Percentiles rank a stretch among this genome's conserved stretches.
Evolutionary conservation across 352 stramenopile genomes (phyloP).

Genomic region (Achlya hypogyna): DNA sequence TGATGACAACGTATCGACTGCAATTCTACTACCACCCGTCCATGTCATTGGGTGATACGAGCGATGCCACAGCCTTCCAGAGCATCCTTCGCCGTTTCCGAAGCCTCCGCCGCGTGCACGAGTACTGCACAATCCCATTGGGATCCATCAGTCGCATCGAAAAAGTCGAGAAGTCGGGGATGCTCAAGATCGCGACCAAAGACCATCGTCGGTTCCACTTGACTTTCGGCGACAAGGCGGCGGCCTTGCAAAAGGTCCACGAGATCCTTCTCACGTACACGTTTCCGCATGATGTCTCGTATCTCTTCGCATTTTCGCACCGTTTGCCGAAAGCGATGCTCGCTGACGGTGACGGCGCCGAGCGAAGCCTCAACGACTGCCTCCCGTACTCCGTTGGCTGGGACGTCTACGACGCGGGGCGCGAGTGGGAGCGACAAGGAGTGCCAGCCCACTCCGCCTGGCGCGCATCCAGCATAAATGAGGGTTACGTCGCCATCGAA

Average conservation of each 20-base stretch:
- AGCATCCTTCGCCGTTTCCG: constrained; percentile 38
- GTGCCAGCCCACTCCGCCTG: constrained; percentile 59
- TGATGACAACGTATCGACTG: constrained; percentile 82
- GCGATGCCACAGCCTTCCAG: constrained; percentile 51
- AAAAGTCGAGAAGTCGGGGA: constrained; percentile 50
- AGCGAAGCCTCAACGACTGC: constrained; percentile 24
- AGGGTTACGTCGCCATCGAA: constrained; percentile 73
- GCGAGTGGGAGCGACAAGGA: constrained; percentile 67
- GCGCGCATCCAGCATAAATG: constrained; percentile 51
- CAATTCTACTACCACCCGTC: constrained; percentile 40
- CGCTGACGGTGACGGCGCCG: neutral
- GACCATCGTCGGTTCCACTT: constrained; percentile 69
- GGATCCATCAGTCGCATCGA: constrained; percentile 66
- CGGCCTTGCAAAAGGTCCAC: constrained; percentile 41
- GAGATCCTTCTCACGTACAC: constrained; percentile 72
- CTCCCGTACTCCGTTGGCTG: constrained; percentile 51
- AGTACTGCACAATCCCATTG: constrained; percentile 70
- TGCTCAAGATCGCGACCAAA: constrained; percentile 72
- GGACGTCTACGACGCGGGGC: constrained; percentile 50
- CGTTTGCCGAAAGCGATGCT: constrained; percentile 24
- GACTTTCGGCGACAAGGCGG: constrained; percentile 30
- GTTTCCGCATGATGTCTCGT: constrained; percentile 76
- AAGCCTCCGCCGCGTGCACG: constrained; percentile 41
- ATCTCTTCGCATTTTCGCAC: constrained; percentile 80
- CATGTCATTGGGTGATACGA: constrained; percentile 20